A percentile compares a stretch with the other conserved stretches of the same genome.
These are phyloP conservation scores for Ogataea minuta DNA, from an alignment of 805 yeast species.

Conservation along the genomic window DNA sequence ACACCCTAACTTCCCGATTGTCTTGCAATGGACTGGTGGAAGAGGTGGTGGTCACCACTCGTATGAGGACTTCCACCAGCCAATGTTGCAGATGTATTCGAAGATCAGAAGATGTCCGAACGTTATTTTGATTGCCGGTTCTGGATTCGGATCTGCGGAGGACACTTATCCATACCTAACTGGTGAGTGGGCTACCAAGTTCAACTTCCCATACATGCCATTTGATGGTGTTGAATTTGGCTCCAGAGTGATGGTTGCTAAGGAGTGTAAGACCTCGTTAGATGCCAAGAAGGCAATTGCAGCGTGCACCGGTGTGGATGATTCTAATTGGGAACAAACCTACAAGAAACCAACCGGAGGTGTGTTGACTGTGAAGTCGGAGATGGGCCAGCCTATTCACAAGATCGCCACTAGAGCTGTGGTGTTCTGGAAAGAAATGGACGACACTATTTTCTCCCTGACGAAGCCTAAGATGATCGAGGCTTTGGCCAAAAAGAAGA, in stretches of 20 bases:
- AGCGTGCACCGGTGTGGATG: slow-evolving; percentile 85
- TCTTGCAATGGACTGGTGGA: slow-evolving; percentile 99
- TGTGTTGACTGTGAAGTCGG: slow-evolving; percentile 91
- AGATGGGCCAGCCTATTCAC: slow-evolving; percentile 99
- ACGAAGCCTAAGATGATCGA: slow-evolving; percentile 87
- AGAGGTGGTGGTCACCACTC: slow-evolving; percentile 99
- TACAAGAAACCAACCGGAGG: slow-evolving; percentile 97
- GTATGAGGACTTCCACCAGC: slow-evolving; percentile 98
- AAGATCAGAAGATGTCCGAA: slow-evolving; percentile 89
- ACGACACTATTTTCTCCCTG: slow-evolving; percentile 84
- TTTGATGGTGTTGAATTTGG: slow-evolving; percentile 96
- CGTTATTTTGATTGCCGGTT: slow-evolving; percentile 91
- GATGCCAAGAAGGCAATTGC: slow-evolving; percentile 93
- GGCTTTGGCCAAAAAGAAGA: slow-evolving; percentile 78
- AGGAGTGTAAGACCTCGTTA: slow-evolving; percentile 91
- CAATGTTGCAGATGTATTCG: slow-evolving; percentile 92
- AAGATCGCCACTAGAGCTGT: slow-evolving; percentile 98
- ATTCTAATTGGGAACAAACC: slow-evolving; percentile 87
- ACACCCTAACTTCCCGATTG: slow-evolving; percentile 95
- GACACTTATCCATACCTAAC: slow-evolving; percentile 97
- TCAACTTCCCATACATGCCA: slow-evolving; percentile 97
- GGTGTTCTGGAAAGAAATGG: slow-evolving; percentile 94
- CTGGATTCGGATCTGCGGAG: slow-evolving; percentile 96
- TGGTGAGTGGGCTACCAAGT: slow-evolving; percentile 90
- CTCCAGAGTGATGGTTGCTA: slow-evolving; percentile 95